Percentiles rank a stretch among this genome's conserved stretches.
phyloP scores from a whole-genome alignment of 768 basidiomycete species.

The Lactifluus pinguis region DNA sequence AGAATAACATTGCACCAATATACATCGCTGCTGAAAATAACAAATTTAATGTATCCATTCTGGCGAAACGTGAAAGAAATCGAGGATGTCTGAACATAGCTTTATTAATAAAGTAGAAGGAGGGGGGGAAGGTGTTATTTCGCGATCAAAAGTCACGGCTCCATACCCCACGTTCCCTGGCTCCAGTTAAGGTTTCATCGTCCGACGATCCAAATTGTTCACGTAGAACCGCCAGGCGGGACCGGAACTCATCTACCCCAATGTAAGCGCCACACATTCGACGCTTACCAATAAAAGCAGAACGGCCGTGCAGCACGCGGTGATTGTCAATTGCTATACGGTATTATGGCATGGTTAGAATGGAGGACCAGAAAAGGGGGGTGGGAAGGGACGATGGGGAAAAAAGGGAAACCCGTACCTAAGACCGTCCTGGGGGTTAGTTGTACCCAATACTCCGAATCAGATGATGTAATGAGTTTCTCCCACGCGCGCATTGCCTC shows the following conservation, averaged over 20 bases:
- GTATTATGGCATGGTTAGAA: neutral
- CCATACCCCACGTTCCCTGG: conserved; percentile 20
- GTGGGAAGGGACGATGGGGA: neutral
- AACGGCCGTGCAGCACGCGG: conserved; percentile 90
- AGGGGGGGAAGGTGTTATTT: neutral
- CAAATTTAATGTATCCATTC: neutral
- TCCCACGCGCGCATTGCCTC: conserved; percentile 77
- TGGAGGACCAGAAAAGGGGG: neutral
- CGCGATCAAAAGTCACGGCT: conserved; percentile 15
- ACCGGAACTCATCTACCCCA: conserved; percentile 82
- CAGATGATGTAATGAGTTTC: conserved; percentile 58
- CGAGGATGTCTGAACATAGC: too few relatives aligned
- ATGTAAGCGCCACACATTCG: conserved; percentile 97
- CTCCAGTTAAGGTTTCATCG: neutral
- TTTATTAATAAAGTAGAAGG: too few relatives aligned
- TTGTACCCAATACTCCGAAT: conserved; percentile 89
- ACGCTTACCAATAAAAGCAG: conserved; percentile 77
- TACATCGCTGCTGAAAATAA: neutral
- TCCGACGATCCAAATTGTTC: conserved; percentile 45
- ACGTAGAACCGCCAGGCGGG: conserved; percentile 58
- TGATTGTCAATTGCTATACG: conserved; percentile 80
- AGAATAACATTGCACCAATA: neutral
- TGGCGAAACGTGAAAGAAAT: neutral
- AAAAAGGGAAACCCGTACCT: conserved; percentile 37
- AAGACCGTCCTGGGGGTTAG: conserved; percentile 82